phyloP scores from a whole-genome alignment of 257 asterid genomes.

The Nicotiana obtusifolia region DNA sequence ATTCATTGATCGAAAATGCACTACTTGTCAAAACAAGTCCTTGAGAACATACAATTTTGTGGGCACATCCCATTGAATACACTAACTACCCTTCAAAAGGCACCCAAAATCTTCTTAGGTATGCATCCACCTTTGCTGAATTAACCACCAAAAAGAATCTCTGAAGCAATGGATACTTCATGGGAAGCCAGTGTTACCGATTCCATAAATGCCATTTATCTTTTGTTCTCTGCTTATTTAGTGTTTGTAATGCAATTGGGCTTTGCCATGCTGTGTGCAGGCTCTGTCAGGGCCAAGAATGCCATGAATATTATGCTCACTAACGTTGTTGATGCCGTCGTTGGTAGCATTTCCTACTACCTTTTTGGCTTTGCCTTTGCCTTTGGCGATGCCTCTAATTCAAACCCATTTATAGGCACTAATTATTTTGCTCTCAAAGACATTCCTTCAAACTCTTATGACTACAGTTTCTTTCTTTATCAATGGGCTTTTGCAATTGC shows the following conservation, averaged over 20 bases:
- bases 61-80: no score
- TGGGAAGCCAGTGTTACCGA: constrained; percentile 59
- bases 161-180: constrained; percentile 35
- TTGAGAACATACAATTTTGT: background rate
- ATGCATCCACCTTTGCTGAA: no score
- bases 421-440: constrained; percentile 57
- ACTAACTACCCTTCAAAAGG: no score
- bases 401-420: constrained; percentile 73
- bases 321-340: constrained; percentile 89
- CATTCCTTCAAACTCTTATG: constrained; percentile 37
- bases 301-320: constrained; percentile 91
- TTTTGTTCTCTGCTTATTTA: constrained; percentile 52
- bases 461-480: constrained; percentile 54
- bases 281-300: constrained; percentile 62
- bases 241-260: constrained; percentile 62
- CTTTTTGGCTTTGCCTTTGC: constrained; percentile 85
- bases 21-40: constrained; percentile 20
- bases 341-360: constrained; percentile 77
- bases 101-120: no score
- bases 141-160: no score
- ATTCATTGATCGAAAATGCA: constrained; percentile 18
- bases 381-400: constrained; percentile 56
- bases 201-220: constrained; percentile 49
- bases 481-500: constrained; percentile 95
- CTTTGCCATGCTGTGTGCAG: constrained; percentile 63